Evolutionary conservation across 139 green algal genomes (phyloP), one percentile per base, ranked within the genome.

Genomic region (Chlamydomonas sp.): DNA sequence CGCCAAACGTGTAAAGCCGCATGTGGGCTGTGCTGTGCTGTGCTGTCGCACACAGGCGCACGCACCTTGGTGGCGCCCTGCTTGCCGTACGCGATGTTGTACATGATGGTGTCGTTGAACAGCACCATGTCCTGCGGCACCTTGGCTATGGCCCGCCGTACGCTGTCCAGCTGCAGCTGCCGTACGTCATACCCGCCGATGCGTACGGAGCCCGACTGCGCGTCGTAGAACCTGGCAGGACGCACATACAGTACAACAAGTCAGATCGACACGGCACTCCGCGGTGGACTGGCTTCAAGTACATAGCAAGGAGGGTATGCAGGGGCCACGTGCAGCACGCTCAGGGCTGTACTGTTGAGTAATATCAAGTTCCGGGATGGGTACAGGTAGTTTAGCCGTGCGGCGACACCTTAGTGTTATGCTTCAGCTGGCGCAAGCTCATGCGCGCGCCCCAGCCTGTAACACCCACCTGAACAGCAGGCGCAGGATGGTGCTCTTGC

Each of bases 51-150:
- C 5, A n/a, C 76, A 64, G 89, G 82, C 18, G 95, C 90, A 66
- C 95, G 83, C 62, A 93, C 93, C n/a, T 86, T 63, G 0, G 79
- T 92, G 4, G 97, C 97, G 0, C 79, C 75, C 77, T 96, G 89
- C 16, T 94, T 90, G 16, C 96, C 97, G 79, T 98, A 98, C 64
- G 91, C 78, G 79, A 98, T 98, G 92, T 99, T 98, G 91, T 98
- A 97, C 62, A 92, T 93, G 63, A 99, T 97, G 66, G 93, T 98
- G 81, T 99, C 97, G 87, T 99, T 99, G 95, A 99, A 99, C 8
- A 99, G 93, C 63, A 98, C 95, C 91, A 98, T 94, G 92, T 99
- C 97, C 91, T 98, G 96, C 61, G 90, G 91, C 66, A 96, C 94
- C 2, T 82, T 90, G 5, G 89, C 96, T 62, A 98, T 90, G 3